phyloP scores from a whole-genome alignment of 768 basidiomycete genomes.

The Amanita pseudoporphyria region DNA sequence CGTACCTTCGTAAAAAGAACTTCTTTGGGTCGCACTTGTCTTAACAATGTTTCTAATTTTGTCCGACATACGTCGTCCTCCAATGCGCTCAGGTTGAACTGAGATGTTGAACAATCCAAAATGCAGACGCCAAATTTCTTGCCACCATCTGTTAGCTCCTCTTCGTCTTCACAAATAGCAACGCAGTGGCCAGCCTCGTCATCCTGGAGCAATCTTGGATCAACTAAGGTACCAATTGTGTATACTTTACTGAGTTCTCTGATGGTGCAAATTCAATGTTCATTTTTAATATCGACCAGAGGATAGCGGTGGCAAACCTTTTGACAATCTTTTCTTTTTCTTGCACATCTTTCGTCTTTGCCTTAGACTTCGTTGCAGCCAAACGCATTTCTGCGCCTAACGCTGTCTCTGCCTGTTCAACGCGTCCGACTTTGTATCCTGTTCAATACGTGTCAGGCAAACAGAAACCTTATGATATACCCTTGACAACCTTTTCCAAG shows the following conservation, averaged over 20 bases:
- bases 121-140: slow-evolving; percentile 83
- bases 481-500: slow-evolving; percentile 55
- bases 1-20: slow-evolving; percentile 83
- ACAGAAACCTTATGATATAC: not conserved
- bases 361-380: slow-evolving; percentile 55
- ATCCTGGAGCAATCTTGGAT: slow-evolving; percentile 78
- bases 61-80: slow-evolving; percentile 91
- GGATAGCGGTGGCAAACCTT: slow-evolving; percentile 31
- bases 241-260: slow-evolving; percentile 90
- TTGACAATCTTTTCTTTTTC: slow-evolving; percentile 86
- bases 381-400: slow-evolving; percentile 95
- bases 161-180: slow-evolving; percentile 61
- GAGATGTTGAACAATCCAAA: slow-evolving; percentile 90
- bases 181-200: slow-evolving; percentile 96
- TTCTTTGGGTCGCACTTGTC: slow-evolving; percentile 88
- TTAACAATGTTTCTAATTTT: slow-evolving; percentile 84
- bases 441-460: not conserved
- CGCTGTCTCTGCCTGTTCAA: slow-evolving; percentile 95
- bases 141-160: slow-evolving; percentile 27
- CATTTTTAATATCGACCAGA: not conserved
- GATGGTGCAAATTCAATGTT: slow-evolving; percentile 1
- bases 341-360: slow-evolving; percentile 44
- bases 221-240: slow-evolving; percentile 93
- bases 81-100: slow-evolving; percentile 86
- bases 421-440: slow-evolving; percentile 93